Evolutionary conservation across 441 rosid species (phyloP), one percentile per base, ranked within the genome.

Genomic region (Pelargonium citronellum): DNA sequence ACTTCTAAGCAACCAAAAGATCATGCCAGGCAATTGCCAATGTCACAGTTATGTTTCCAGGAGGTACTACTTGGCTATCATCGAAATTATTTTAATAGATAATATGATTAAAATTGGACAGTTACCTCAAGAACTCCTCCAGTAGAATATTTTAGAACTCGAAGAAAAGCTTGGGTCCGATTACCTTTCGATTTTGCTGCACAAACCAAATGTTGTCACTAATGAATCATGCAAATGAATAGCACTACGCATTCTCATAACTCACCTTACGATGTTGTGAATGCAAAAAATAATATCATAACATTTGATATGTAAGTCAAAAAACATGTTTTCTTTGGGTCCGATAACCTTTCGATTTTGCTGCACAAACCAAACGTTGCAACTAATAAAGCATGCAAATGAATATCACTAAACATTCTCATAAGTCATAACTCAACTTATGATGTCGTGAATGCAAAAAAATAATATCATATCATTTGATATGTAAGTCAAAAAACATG

Each of bases 41-140:
- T 30, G 37, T 30, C 37, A 30, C 37, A 30, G 37, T 47, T 9
- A 47, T 13, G 1, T 47, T 9, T 9, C 62, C 7, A 34, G 10
- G 9, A 1, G 17, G 12, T 67, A 12, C 55, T 37, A 43, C 24
- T 66, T 64, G 64, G 53, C 55, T 41, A 22, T 43, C 61, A 19
- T 66, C 66, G 67, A 34, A 58, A 44, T 6, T 17, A 57, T 41
- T 30, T 2, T 5, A 49, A 67, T 7, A 46, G 15, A 72, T 41
- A 10, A 67, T 41, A 22, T 9, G 51, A 64, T 65, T 4, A 72
- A 68, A 67, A 57, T 69, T 66, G 57, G 37, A 43, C 46, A 71
- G 65, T 20, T 88, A 95, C 98, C 99, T 95, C 99, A 20, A 92
- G 97, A 34, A 91, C 94, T 70, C 97, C 99, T 71, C 97, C 99